These are phyloP conservation scores for Hanseniaspora valbyensis DNA, from an alignment of 805 yeast species.

Conservation along the genomic window DNA sequence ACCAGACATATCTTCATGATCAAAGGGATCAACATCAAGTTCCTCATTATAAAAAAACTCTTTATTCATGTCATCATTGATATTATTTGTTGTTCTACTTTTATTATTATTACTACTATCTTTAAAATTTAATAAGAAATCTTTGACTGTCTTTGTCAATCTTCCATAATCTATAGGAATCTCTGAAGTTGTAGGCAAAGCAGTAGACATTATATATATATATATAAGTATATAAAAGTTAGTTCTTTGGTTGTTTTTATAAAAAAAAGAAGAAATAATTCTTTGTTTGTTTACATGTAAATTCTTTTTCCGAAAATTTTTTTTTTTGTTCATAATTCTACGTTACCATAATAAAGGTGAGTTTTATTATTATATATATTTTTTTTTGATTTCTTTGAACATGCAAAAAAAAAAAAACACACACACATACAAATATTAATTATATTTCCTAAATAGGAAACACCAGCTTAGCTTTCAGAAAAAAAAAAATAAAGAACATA, in stretches of 20 bases:
- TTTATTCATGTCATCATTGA: slow-evolving; percentile 20
- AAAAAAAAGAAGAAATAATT: not conserved
- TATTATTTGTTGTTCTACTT: slow-evolving; percentile 1
- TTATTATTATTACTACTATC: slow-evolving; percentile 17
- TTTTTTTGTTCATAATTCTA: too few relatives aligned
- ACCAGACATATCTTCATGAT: slow-evolving; percentile 33
- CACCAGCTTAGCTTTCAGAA: too few relatives aligned
- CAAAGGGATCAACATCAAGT: slow-evolving; percentile 25
- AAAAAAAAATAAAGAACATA: too few relatives aligned
- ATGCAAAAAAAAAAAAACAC: too few relatives aligned
- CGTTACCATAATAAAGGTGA: too few relatives aligned
- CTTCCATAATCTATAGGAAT: slow-evolving; percentile 64
- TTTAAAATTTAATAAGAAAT: slow-evolving; percentile 61
- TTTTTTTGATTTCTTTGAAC: too few relatives aligned
- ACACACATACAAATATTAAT: too few relatives aligned
- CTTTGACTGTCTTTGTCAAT: slow-evolving; percentile 45
- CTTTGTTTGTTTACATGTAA: not conserved
- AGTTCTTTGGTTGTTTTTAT: not conserved
- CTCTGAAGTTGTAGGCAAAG: slow-evolving; percentile 49
- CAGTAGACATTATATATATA: slow-evolving; percentile 13
- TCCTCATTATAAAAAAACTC: slow-evolving; percentile 19
- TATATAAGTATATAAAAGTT: not conserved
- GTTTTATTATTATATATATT: too few relatives aligned
- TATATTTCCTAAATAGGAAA: too few relatives aligned
- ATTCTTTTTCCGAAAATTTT: too few relatives aligned